Conservation (phyloP, 176 grass and related monocot species). For the Eleusine indica region DNA sequence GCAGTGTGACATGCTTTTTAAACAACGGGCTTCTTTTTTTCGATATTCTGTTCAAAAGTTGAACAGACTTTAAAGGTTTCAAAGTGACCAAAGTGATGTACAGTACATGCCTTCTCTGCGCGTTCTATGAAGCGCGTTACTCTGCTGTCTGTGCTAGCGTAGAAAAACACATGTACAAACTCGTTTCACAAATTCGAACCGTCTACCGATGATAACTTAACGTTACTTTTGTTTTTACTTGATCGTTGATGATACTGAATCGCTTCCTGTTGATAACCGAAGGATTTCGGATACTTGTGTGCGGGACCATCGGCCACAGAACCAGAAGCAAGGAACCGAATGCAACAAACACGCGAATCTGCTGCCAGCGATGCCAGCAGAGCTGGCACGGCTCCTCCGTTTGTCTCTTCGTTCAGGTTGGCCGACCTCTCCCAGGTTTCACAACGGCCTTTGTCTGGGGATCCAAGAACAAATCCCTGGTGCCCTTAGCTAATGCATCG, state of each 20-base stretch:
- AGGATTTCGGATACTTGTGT: neutral
- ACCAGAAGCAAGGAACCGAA: neutral
- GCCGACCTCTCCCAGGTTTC: slow-evolving; percentile 16
- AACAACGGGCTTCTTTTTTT: no score
- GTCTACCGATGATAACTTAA: neutral
- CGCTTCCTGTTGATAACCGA: neutral
- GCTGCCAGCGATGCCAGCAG: slow-evolving; percentile 16
- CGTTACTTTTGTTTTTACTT: neutral
- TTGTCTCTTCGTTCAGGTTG: slow-evolving; percentile 16
- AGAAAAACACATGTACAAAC: no score
- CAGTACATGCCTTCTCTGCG: no score
- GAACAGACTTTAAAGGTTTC: no score
- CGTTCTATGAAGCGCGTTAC: no score
- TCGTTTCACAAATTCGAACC: neutral
- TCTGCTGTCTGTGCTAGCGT: no score
- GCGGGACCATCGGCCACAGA: neutral
- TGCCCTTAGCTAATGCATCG: neutral
- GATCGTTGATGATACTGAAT: neutral
- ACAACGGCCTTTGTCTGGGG: neutral
- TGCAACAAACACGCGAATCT: slow-evolving; percentile 25
- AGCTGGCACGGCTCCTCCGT: neutral
- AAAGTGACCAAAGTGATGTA: no score
- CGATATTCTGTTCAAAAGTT: no score
- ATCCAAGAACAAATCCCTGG: neutral
- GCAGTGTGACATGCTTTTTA: no score